Base-by-base conservation (phyloP, 2,329 filamentous ascomycete species). In the Thielaviopsis cerberus region DNA sequence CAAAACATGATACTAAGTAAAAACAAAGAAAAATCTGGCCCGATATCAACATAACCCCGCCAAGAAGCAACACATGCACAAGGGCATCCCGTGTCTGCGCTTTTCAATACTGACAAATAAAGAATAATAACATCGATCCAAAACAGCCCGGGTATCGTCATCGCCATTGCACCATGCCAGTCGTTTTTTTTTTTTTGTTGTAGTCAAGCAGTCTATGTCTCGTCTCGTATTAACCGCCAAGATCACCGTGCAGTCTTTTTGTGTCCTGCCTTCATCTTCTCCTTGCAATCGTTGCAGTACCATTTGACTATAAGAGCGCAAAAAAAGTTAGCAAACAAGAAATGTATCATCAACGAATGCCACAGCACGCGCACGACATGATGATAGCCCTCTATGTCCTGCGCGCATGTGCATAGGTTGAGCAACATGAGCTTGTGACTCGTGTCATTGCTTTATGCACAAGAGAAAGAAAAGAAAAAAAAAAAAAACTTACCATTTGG, bases 241-340 rank as follows among this genome's bases (percentile, higher is more conserved):
- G 69, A 77, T 64, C 75, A 73, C 51, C 72, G 72, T 61, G 71
- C 73, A 13, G 70, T 64, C 64, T 78, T 78, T 65, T 77, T 81
- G 53, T 76, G 75, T 58, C 72, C 72, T 58, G 75, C 73, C 65
- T 78, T 78, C 63, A 84, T 72, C 53, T 76, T 76, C 63, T 83
- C 81, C 66, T 86, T 86, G 69, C 85, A 89, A 65, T 88, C 84
- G 62, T 86, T 82, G 67, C 85, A 89, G 65, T 85, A 89, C 85
- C 85, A 89, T 79, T 87, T 88, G 56, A 82, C 83, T 87, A 65
- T n/a, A 24, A 58, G 53, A 30, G 13, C 25, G n/a, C 25, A 20
- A 60, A 37, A 41, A n/a, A 48, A 7, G 65, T 73, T 67, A 68
- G 69, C 62, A 55, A 53, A 23, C 26, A 26, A 24, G 54, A 20